Base-by-base conservation (phyloP, 225 moss, liverwort and hornwort species). In the Asterella californica region DNA sequence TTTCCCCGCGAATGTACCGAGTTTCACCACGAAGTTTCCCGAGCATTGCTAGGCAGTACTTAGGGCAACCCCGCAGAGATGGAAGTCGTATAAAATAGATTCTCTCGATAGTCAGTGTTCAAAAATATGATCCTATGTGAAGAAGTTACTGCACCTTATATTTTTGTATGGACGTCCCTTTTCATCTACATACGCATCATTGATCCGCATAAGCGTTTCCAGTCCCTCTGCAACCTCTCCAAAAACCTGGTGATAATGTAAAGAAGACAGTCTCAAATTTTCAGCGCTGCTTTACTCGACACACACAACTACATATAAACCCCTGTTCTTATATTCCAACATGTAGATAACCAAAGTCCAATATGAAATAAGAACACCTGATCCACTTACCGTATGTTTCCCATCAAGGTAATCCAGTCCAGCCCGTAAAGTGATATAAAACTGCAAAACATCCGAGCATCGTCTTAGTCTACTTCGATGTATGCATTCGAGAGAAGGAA, bases 181-280 rank as follows among this genome's bases (percentile, higher is more conserved):
- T 34, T 92, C 92, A 83, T 99, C 99, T 60, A 92, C 92, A 81
- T 88, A 90, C 38, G 92, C 90, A 82, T 92, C 99, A 78, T 88
- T 93, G 42, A 99, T 93, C 81, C 99, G 89, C 70, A 85, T 81
- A 48, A 99, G 87, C 42, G 93, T 82, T 50, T 95, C 93, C 81
- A 92, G 74, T 57, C 99, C 99, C 85, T 99, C 93, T 70, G 90
- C 93, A 78, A 99, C 90, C 85, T 93, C 95, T 80, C 99, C 99
- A 73, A 94, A 91, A 1, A 96, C 89, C 90, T 96, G 86, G 63
- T 64, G 57, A 42, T 11, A 33, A 49, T 25, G 37, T 18, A 46
- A 24, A 10, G 4, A 2, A 0, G 71, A 36, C 15, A 36, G 1
- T 36, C 17, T 36, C 34, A 21, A 67, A 17, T 34, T 36, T 36